phyloP scores from a whole-genome alignment of 78 protist species.

The Chrysochromulina parva region DNA sequence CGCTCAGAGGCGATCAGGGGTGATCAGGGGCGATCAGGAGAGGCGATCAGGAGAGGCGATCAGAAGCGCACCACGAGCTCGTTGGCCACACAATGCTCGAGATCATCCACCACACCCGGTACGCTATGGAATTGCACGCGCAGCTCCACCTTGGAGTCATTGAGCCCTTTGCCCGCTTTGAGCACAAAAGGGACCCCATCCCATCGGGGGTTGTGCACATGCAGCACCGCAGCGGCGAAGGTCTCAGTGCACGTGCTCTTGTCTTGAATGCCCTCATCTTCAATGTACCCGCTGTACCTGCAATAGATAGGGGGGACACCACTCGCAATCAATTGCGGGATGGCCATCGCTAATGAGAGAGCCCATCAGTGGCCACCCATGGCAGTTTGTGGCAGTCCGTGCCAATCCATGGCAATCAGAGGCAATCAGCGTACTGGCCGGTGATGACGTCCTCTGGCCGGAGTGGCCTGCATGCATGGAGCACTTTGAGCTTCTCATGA shows the following conservation, averaged over 20 bases:
- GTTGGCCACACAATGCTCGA: slow-evolving; percentile 39
- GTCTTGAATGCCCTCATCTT: slow-evolving; percentile 80
- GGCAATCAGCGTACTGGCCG: slow-evolving; percentile 56
- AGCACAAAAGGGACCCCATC: slow-evolving; percentile 95
- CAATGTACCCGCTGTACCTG: slow-evolving; percentile 64
- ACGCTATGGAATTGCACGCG: slow-evolving; percentile 79
- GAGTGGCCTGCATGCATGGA: background rate
- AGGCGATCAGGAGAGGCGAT: too few species aligned
- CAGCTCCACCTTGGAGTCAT: slow-evolving; percentile 74
- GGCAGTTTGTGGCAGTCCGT: too few species aligned
- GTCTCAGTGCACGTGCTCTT: slow-evolving; percentile 85
- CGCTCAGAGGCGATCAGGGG: too few species aligned
- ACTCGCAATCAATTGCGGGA: too few species aligned
- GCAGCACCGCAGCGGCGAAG: slow-evolving; percentile 78
- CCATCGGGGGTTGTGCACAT: slow-evolving; percentile 91
- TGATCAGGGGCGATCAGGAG: too few species aligned
- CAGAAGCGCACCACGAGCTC: slow-evolving; percentile 94
- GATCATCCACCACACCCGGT: background rate
- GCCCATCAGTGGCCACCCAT: too few species aligned
- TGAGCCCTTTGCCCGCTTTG: slow-evolving; percentile 84
- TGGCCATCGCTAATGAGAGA: too few species aligned
- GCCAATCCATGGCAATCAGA: too few species aligned
- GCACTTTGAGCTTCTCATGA: slow-evolving; percentile 12
- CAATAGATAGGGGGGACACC: too few species aligned
- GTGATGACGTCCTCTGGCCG: background rate